Evolutionary conservation across 148 eudicot species (phyloP), one percentile per base, ranked within the genome.

Genomic region (Limonium bicolor): DNA sequence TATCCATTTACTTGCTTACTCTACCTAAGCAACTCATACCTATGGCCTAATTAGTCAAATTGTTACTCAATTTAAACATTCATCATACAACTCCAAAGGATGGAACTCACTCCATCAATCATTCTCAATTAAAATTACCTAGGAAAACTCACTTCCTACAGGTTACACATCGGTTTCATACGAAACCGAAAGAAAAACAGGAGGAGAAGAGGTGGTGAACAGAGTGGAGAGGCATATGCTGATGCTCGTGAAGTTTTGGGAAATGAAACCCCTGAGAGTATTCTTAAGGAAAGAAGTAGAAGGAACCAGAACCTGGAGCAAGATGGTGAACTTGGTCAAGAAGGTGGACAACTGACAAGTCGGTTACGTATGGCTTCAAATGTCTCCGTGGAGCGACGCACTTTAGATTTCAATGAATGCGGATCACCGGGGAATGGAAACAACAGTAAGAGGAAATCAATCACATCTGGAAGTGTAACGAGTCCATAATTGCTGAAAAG

Each of bases 161-260:
- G n/a, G n/a, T n/a, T n/a, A n/a, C n/a, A n/a, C n/a, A n/a, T n/a
- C n/a, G n/a, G n/a, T n/a, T n/a, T n/a, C n/a, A n/a, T n/a, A n/a
- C n/a, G n/a, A n/a, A n/a, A n/a, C n/a, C n/a, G n/a, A n/a, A n/a
- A n/a, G n/a, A n/a, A n/a, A n/a, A n/a, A n/a, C n/a, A n/a, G n/a
- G n/a, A n/a, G n/a, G n/a, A n/a, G n/a, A n/a, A n/a, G n/a, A n/a
- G n/a, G n/a, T n/a, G n/a, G n/a, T n/a, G 85, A 80, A 58, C 81
- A 78, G 50, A 78, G 70, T 42, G 95, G 85, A 46, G 66, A 70
- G 32, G 68, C 95, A 46, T 80, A 70, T 60, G 95, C 99, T 45
- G 78, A 77, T 58, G 95, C 93, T 30, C 78, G 77, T 44, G 75
- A 80, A 64, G 82, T 80, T 54, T 58, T 85, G 45, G 99, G 93